These are phyloP conservation scores for Talaromyces amestolkiae DNA, from an alignment of 2,329 filamentous ascomycete species.

Conservation along the genomic window DNA sequence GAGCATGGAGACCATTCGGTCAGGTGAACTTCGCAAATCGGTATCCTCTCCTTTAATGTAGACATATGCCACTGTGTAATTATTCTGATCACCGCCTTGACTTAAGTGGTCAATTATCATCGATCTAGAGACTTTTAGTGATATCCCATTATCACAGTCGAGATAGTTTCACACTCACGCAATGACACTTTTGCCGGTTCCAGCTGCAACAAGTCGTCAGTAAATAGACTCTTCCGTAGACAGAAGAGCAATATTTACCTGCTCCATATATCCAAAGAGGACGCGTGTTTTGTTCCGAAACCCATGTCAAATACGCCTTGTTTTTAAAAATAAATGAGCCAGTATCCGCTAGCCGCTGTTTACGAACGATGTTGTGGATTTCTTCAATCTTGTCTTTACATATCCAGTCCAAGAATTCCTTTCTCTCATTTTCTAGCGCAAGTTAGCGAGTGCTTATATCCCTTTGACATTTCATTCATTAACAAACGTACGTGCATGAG, in stretches of 20 bases:
- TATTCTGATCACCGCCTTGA: not conserved
- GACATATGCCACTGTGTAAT: not conserved
- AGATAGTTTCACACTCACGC: slow-evolving; percentile 9
- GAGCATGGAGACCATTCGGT: slow-evolving; percentile 14
- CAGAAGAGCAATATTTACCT: slow-evolving; percentile 1
- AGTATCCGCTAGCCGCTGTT: slow-evolving; percentile 5
- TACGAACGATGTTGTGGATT: not conserved
- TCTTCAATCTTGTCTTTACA: slow-evolving; percentile 13
- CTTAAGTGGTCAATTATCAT: slow-evolving; percentile 17
- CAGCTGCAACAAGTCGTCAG: slow-evolving; percentile 7
- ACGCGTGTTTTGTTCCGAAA: not conserved
- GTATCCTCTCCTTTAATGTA: slow-evolving; percentile 19
- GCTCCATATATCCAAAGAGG: slow-evolving; percentile 15
- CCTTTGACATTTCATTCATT: not conserved
- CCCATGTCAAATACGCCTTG: not conserved
- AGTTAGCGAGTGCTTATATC: not conserved
- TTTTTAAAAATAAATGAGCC: slow-evolving; percentile 10
- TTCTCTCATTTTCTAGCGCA: slow-evolving; percentile 12
- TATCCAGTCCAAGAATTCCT: slow-evolving; percentile 15
- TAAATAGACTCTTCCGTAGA: not conserved
- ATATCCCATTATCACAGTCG: not conserved
- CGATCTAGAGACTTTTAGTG: slow-evolving; percentile 5
- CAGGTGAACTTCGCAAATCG: not conserved
- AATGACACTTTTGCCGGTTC: slow-evolving; percentile 19
- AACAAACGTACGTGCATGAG: not conserved